phyloP scores from a whole-genome alignment of 192 early-diverging fungal species.

The Paraglomus brasilianum region DNA sequence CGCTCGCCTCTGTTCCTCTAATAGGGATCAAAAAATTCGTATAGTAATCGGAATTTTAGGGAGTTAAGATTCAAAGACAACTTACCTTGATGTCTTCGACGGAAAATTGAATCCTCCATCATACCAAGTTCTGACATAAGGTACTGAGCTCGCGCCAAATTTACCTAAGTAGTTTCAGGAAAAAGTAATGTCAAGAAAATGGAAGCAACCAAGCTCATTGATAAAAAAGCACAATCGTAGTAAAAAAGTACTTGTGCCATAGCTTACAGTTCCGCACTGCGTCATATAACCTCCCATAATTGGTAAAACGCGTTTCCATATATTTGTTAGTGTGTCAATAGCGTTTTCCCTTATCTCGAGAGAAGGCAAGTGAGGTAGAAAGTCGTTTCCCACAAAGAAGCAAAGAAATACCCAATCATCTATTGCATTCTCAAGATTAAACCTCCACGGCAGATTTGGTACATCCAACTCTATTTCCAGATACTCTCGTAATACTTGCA shows the following conservation, averaged over 20 bases:
- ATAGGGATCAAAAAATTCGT: no score
- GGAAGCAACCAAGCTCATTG: background rate
- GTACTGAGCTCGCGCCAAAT: conserved; percentile 75
- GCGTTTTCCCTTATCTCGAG: conserved; percentile 96
- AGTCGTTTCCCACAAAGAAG: conserved; percentile 99
- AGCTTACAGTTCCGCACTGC: conserved; percentile 64
- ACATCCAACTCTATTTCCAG: conserved; percentile 80
- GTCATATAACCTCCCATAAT: conserved; percentile 83
- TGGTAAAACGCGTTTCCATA: conserved; percentile 86
- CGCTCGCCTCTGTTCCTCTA: conserved; percentile 39
- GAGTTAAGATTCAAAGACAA: no score
- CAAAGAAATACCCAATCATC: conserved; percentile 97
- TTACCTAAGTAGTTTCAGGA: conserved; percentile 38
- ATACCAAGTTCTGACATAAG: conserved; percentile 82
- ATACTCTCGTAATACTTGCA: conserved; percentile 88
- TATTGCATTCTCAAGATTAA: conserved; percentile 87
- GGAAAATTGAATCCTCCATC: conserved; percentile 79
- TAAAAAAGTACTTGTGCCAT: background rate
- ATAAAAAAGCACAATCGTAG: background rate
- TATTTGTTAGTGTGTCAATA: conserved; percentile 79
- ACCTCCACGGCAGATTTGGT: conserved; percentile 65
- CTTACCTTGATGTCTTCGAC: conserved; percentile 48
- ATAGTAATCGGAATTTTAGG: no score
- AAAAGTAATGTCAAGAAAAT: background rate
- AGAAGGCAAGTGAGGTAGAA: conserved; percentile 90